Conservation (phyloP, 2,329 filamentous ascomycete species). For the Boeremia lycopersici region DNA sequence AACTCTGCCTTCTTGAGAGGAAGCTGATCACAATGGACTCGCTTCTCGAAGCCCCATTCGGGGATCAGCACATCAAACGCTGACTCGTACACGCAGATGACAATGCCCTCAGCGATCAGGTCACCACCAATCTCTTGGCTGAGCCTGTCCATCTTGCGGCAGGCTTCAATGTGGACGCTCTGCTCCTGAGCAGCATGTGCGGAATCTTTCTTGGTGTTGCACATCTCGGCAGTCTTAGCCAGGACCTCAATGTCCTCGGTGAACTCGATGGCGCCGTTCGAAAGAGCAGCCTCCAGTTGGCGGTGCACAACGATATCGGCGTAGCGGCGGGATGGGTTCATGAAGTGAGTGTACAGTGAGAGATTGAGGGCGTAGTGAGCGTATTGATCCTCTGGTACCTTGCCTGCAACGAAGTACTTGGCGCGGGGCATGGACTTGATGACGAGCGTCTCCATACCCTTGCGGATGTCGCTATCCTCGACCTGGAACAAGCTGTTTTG, state of each 20-base stretch:
- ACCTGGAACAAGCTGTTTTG: slow-evolving; percentile 96
- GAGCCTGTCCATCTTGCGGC: slow-evolving; percentile 92
- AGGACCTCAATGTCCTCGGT: slow-evolving; percentile 86
- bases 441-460: slow-evolving; percentile 96
- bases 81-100: slow-evolving; percentile 96
- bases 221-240: slow-evolving; percentile 90
- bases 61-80: slow-evolving; percentile 98
- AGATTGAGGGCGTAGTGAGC: slow-evolving; percentile 92
- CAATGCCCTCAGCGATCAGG: slow-evolving; percentile 92
- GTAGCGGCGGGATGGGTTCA: slow-evolving; percentile 91
- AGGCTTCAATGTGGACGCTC: slow-evolving; percentile 97
- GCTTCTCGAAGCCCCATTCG: slow-evolving; percentile 98
- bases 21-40: slow-evolving; percentile 97
- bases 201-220: slow-evolving; percentile 99
- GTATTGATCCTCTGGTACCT: slow-evolving; percentile 76
- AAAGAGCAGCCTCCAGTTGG: slow-evolving; percentile 86
- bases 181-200: slow-evolving; percentile 97
- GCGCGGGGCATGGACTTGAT: slow-evolving; percentile 95
- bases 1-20: slow-evolving; percentile 99
- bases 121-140: slow-evolving; percentile 86
- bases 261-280: slow-evolving; percentile 81
- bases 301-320: slow-evolving; percentile 95
- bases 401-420: slow-evolving; percentile 90
- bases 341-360: slow-evolving; percentile 96
- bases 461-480: slow-evolving; percentile 84